phyloP scores from a whole-genome alignment of 768 basidiomycete species.

The Macrolepiota dolichaula region DNA sequence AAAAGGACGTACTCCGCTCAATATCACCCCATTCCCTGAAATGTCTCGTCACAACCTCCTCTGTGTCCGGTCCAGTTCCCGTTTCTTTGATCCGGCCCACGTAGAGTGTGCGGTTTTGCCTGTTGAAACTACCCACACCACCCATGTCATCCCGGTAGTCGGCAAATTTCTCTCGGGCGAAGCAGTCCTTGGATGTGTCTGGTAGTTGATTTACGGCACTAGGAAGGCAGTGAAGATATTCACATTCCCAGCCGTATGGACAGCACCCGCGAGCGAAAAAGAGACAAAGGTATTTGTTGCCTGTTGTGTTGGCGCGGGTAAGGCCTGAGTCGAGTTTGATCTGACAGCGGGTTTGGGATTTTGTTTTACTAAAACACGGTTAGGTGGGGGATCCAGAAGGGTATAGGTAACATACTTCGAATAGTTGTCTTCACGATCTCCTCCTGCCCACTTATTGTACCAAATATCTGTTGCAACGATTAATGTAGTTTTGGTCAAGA shows the following conservation, averaged over 20 bases:
- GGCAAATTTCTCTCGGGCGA: slow-evolving; percentile 93
- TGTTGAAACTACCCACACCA: slow-evolving; percentile 94
- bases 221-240: slow-evolving; percentile 89
- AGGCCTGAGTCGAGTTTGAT: slow-evolving; percentile 88
- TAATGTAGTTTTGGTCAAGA: background rate
- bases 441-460: slow-evolving; percentile 99
- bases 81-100: slow-evolving; percentile 93
- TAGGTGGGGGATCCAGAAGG: background rate
- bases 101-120: slow-evolving; percentile 93
- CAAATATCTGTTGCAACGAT: slow-evolving; percentile 68
- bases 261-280: slow-evolving; percentile 97
- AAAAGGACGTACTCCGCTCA: slow-evolving; percentile 69
- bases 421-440: slow-evolving; percentile 94
- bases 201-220: slow-evolving; percentile 66
- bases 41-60: slow-evolving; percentile 86
- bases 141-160: slow-evolving; percentile 99
- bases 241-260: slow-evolving; percentile 98
- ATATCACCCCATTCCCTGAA: slow-evolving; percentile 97
- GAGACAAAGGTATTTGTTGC: slow-evolving; percentile 89
- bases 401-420: slow-evolving; percentile 64
- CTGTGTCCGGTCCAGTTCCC: slow-evolving; percentile 83
- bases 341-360: slow-evolving; percentile 90
- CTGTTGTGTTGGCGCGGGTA: slow-evolving; percentile 92
- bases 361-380: slow-evolving; percentile 66
- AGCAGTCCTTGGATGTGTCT: slow-evolving; percentile 94